Percentiles rank a stretch among this genome's conserved stretches.
These are phyloP conservation scores for Moniliophthora roreri DNA, from an alignment of 1,284 basidiomycete species.

Conservation along the genomic window DNA sequence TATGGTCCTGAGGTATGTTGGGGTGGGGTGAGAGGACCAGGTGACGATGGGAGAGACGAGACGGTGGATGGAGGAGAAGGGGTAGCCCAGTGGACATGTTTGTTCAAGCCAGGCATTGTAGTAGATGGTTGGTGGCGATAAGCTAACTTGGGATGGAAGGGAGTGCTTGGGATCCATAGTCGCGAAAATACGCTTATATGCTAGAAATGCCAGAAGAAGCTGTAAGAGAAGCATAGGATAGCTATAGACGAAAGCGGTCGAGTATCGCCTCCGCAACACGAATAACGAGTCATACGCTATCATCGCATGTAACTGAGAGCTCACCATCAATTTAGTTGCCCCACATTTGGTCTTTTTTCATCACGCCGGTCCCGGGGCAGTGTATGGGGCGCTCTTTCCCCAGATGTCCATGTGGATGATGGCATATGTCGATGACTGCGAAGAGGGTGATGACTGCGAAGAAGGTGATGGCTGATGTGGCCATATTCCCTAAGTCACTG, in stretches of 20 bases:
- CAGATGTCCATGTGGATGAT: too few species aligned
- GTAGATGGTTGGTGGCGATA: not conserved
- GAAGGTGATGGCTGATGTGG: too few species aligned
- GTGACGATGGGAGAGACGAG: slow-evolving; percentile 10
- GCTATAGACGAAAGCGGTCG: not conserved
- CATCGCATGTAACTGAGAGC: slow-evolving; percentile 4
- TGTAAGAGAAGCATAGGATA: not conserved
- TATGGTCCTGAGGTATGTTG: slow-evolving; percentile 11
- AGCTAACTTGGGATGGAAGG: not conserved
- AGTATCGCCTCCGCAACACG: slow-evolving; percentile 1
- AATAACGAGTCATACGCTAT: slow-evolving; percentile 1
- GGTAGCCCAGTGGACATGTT: slow-evolving; percentile 18
- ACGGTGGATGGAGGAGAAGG: slow-evolving; percentile 16
- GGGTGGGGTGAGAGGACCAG: slow-evolving; percentile 16
- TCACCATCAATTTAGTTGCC: not conserved
- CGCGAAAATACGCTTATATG: not conserved
- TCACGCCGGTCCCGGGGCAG: not conserved
- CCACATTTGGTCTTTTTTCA: not conserved
- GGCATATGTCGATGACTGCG: too few species aligned
- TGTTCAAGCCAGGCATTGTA: slow-evolving; percentile 22
- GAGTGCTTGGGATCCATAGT: not conserved
- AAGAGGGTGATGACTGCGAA: too few species aligned
- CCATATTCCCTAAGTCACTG: too few species aligned
- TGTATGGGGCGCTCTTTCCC: too few species aligned
- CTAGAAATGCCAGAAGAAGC: not conserved